phyloP scores from a whole-genome alignment of 2,329 filamentous ascomycete species.

The Hymenoscyphus occultus region DNA sequence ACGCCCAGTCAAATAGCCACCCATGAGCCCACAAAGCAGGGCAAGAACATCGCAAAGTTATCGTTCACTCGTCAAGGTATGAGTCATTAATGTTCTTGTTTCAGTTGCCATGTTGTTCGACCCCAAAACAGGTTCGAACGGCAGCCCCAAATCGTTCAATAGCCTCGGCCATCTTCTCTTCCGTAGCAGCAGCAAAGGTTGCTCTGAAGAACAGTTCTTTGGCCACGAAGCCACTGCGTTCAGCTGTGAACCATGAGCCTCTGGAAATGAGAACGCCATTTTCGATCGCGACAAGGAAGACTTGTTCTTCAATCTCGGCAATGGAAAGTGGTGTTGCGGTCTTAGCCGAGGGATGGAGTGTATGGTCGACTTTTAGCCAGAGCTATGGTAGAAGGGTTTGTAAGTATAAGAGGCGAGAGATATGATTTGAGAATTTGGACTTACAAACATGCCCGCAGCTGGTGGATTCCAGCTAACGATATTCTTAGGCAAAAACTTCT shows the following conservation, averaged over 20 bases:
- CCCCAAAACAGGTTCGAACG: conserved; percentile 58
- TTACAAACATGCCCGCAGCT: conserved; percentile 89
- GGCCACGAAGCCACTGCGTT: conserved; percentile 52
- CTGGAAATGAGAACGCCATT: conserved; percentile 77
- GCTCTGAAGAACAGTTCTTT: conserved; percentile 73
- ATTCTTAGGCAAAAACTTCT: conserved; percentile 68
- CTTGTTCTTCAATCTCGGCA: conserved; percentile 74
- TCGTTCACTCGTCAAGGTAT: neutral
- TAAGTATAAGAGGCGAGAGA: neutral
- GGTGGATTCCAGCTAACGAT: conserved; percentile 79
- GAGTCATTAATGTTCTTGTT: neutral
- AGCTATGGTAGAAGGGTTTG: conserved; percentile 44
- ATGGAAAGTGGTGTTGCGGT: conserved; percentile 45
- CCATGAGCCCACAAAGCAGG: neutral
- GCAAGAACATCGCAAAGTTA: neutral
- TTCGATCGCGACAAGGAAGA: conserved; percentile 75
- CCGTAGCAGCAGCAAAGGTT: conserved; percentile 80
- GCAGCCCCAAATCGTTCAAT: conserved; percentile 74
- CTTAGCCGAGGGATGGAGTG: conserved; percentile 57
- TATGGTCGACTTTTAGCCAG: conserved; percentile 68
- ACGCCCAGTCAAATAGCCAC: neutral
- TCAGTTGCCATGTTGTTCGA: neutral
- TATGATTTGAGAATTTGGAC: conserved; percentile 38
- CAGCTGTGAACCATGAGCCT: conserved; percentile 88
- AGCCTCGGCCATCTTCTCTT: conserved; percentile 67